These are phyloP conservation scores for Chrysosporium queenslandicum DNA, from an alignment of 2,329 filamentous ascomycete genomes.

Conservation along the genomic window DNA sequence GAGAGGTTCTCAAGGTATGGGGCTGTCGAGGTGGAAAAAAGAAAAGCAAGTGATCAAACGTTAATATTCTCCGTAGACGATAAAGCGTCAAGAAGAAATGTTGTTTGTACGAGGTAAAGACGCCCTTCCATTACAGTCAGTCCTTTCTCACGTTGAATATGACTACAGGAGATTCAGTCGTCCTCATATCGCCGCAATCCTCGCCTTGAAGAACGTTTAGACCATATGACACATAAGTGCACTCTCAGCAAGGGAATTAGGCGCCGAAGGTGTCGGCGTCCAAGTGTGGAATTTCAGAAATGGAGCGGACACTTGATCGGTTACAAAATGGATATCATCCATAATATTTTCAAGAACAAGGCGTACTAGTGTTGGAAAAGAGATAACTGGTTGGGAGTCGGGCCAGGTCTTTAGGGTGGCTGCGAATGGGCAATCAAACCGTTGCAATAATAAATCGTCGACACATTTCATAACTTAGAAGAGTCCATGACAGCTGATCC, in stretches of 20 bases:
- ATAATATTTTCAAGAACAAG: neutral
- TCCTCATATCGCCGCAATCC: constrained; percentile 57
- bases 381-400: neutral
- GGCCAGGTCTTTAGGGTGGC: too few species aligned
- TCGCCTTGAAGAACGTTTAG: constrained; percentile 13
- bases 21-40: too few species aligned
- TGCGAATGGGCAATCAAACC: neutral
- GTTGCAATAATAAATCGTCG: neutral
- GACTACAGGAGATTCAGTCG: constrained; percentile 56
- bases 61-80: constrained; percentile 52
- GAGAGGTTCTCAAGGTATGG: constrained; percentile 59
- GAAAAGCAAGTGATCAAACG: too few species aligned
- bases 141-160: constrained; percentile 17
- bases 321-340: neutral
- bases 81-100: constrained; percentile 98
- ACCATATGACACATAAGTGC: neutral
- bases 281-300: neutral
- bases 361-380: neutral
- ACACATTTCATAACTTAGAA: too few species aligned
- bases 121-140: neutral
- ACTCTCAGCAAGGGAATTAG: neutral
- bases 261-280: neutral
- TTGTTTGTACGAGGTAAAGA: constrained; percentile 79
- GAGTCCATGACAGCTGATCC: too few species aligned
- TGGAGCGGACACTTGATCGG: neutral